Evolutionary conservation across 768 basidiomycete genomes (phyloP), one percentile per base, ranked within the genome.

Genomic region (Boletus vinaceobasis): DNA sequence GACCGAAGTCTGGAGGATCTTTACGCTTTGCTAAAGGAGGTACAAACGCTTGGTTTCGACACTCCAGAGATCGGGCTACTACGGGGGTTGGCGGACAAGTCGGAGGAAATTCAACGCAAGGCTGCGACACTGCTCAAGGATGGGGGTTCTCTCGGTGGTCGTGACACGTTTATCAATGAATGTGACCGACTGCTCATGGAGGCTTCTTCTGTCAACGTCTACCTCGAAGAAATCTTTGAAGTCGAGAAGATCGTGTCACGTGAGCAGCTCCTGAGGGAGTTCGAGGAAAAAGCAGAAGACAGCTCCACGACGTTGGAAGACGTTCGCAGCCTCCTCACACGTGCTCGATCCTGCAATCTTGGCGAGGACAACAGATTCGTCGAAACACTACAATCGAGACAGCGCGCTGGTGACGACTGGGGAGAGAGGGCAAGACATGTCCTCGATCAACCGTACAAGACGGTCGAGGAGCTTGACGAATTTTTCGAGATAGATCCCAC

Each of bases 211-310:
- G 71, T 95, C 50, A 93, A 93, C 60, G 86, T 96, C n/a, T 78
- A 84, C 47, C 75, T 96, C 19, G 88, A 92, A 14, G 91, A 94
- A 67, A 74, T 95, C 14, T 67, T 77, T 17, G 83, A 87, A 58
- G 78, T 97, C 19, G 86, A 90, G 74, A 87, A 83, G 71, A 85
- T 94, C 52, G 87, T 92, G 23, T 82, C 88, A 53, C 83, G 91
- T 11, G 85, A 90, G 64, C 83, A 87, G 62, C 81, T 96, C 56
- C 72, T 90, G 58, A 79, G 74, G 55, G 92, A 94, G 62, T 74
- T 96, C 36, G 83, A 88, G 59, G 84, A 84, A 48, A 86, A 82
- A 58, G 72, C 88, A 23, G 86, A 90, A 45, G 90, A 93, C 43
- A 71, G 69, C 5, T 70, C 75, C 23, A 70, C 90, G 50, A 85